Percentiles rank a stretch among this genome's conserved stretches.
These are phyloP conservation scores for Canavalia gladiata DNA, from an alignment of 306 rosid species.

Conservation along the genomic window DNA sequence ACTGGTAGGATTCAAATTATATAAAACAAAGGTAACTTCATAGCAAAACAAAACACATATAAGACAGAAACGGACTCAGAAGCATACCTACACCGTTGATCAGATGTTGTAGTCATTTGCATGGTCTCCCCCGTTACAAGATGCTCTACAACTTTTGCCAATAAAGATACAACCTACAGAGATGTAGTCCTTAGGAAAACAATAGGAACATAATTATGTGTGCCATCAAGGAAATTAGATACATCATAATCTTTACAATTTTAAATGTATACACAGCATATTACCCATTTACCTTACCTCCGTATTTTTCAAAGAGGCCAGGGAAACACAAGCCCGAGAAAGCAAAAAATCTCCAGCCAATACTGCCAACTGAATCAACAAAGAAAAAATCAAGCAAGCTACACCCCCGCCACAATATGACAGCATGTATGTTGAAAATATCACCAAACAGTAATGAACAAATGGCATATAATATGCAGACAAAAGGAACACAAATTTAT, in stretches of 20 bases:
- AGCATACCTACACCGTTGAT: conserved; percentile 87
- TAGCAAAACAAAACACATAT: conserved; percentile 36
- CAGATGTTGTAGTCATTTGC: conserved; percentile 90
- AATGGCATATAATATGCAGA: background rate
- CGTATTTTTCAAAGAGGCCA: conserved; percentile 86
- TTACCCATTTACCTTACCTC: conserved; percentile 65
- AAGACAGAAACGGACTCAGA: conserved; percentile 47
- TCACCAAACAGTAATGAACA: conserved; percentile 38
- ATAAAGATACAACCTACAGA: conserved; percentile 81
- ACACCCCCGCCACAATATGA: conserved; percentile 38
- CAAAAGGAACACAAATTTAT: conserved; percentile 37
- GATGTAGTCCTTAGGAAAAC: conserved; percentile 42
- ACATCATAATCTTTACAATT: conserved; percentile 20
- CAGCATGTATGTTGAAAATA: conserved; percentile 32
- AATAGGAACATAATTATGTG: conserved; percentile 1
- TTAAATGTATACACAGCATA: conserved; percentile 21
- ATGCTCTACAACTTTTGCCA: conserved; percentile 85
- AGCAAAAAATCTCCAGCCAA: conserved; percentile 97
- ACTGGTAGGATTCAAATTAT: background rate
- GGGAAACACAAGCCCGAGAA: conserved; percentile 96
- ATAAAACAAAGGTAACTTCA: conserved; percentile 24
- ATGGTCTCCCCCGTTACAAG: conserved; percentile 98
- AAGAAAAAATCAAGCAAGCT: conserved; percentile 44
- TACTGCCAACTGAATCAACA: conserved; percentile 76
- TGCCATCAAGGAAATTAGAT: conserved; percentile 36